Base-by-base conservation (phyloP, 331 rosid genomes). In the Malus hybrid region DNA sequence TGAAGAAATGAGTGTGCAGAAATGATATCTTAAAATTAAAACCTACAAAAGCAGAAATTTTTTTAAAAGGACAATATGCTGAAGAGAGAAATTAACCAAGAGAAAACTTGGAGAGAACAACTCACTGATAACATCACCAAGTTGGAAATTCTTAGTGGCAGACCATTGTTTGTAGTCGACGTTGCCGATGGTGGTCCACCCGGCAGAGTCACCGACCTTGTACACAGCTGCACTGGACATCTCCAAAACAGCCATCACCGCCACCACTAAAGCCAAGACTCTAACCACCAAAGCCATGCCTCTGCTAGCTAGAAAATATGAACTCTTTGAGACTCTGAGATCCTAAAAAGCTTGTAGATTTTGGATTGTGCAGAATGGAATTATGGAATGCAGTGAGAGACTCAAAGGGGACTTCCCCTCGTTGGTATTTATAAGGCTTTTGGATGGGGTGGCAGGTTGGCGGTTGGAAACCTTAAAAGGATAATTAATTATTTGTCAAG, bases 71-170 rank as follows among this genome's bases (percentile, higher is more conserved):
- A 42, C 48, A 10, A 42, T 4, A 10, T 42, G 48, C 48, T 42
- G 48, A 42, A 42, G 14, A 9, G 44, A 42, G 48, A 42, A 42
- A 42, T 42, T 42, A 42, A 42, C 14, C 48, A 20, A 22, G 63
- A 11, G 16, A 58, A 58, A 58, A 22, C 26, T 9, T 1, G 6
- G 29, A 58, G 32, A 58, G 16, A 22, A 4, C 52, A 30, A 84
- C 95, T 87, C 80, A 93, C 98, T 63, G 73, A 93, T 85, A 52
- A 87, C 61, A 62, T 93, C 97, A 83, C 92, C 97, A 74, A 86
- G 61, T 63, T 80, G 81, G 86, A 93, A 87, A 77, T 70, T 85
- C 67, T 89, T 84, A 26, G 84, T 57, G 70, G 89, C 83, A 81
- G 96, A 78, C 98, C 98, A 93, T 7, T 81, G 75, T 32, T 66